phyloP scores from a whole-genome alignment of 371 early-diverging fungal species.

The Cladochytrium tenue region DNA sequence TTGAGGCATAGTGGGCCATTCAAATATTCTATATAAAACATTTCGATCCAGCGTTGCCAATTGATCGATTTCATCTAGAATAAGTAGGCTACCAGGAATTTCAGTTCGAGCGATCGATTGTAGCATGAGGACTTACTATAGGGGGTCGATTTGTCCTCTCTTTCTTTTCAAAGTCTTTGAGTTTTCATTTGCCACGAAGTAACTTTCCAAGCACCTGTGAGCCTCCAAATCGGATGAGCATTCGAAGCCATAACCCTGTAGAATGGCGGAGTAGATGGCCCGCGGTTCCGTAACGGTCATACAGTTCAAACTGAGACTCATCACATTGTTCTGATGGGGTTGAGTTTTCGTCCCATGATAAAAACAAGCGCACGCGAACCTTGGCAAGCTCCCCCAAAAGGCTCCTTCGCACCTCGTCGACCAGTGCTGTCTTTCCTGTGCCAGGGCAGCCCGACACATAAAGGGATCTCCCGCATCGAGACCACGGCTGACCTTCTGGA shows the following conservation, averaged over 20 bases:
- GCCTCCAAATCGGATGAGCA: no score
- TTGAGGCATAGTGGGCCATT: slow-evolving; percentile 63
- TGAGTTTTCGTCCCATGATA: slow-evolving; percentile 2
- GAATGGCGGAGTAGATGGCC: slow-evolving; percentile 64
- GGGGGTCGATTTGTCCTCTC: background rate
- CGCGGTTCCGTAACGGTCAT: slow-evolving; percentile 77
- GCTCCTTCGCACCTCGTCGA: slow-evolving; percentile 62
- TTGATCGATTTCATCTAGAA: slow-evolving; percentile 93
- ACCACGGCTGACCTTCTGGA: background rate
- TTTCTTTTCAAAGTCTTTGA: no score
- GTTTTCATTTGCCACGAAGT: no score
- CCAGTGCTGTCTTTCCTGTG: slow-evolving; percentile 91
- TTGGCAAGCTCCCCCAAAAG: no score
- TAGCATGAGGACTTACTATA: slow-evolving; percentile 2
- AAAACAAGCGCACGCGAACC: no score
- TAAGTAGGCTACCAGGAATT: slow-evolving; percentile 58
- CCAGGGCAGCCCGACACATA: slow-evolving; percentile 93
- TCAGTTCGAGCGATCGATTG: background rate
- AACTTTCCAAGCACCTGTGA: no score
- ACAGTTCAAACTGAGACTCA: slow-evolving; percentile 76
- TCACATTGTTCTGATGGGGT: slow-evolving; percentile 26
- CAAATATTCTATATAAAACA: slow-evolving; percentile 87
- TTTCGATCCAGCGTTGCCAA: slow-evolving; percentile 77
- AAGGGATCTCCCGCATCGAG: slow-evolving; percentile 53
- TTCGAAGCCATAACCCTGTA: slow-evolving; percentile 51